Percentiles rank a stretch among this genome's conserved stretches.
phyloP scores from a whole-genome alignment of 2,329 filamentous ascomycete species.

The Fusarium paranaense region DNA sequence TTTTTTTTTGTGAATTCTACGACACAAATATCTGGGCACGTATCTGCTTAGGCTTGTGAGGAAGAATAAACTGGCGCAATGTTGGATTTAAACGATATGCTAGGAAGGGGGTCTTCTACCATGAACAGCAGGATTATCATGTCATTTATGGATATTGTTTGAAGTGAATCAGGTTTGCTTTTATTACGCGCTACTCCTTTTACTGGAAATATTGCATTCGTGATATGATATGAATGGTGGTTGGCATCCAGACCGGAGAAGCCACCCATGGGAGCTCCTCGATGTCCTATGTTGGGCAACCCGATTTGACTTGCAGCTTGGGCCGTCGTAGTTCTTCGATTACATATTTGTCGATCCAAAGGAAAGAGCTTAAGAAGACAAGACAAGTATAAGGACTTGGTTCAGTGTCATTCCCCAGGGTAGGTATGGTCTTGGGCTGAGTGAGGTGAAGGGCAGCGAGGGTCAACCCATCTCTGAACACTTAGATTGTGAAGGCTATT shows the following conservation, averaged over 20 bases:
- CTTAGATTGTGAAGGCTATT: neutral
- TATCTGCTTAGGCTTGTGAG: constrained; percentile 1
- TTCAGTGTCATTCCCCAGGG: neutral
- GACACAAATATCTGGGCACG: neutral
- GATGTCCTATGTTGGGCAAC: neutral
- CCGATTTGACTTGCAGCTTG: neutral
- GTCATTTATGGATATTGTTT: neutral
- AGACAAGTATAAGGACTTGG: neutral
- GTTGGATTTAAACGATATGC: constrained; percentile 27
- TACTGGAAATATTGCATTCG: neutral
- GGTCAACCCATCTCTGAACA: neutral
- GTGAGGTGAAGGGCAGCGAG: neutral
- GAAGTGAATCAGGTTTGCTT: neutral
- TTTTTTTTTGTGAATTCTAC: neutral
- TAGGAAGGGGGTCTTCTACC: neutral
- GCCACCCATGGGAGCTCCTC: neutral
- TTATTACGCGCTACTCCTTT: neutral
- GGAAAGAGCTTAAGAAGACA: neutral
- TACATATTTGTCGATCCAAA: neutral
- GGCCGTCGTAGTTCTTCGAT: neutral
- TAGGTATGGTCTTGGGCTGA: neutral
- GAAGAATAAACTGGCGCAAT: neutral
- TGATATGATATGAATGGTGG: neutral
- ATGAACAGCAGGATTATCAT: neutral
- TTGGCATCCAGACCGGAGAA: neutral